Conservation (phyloP, 352 stramenopile genomes). For the Achlya hypogyna region DNA sequence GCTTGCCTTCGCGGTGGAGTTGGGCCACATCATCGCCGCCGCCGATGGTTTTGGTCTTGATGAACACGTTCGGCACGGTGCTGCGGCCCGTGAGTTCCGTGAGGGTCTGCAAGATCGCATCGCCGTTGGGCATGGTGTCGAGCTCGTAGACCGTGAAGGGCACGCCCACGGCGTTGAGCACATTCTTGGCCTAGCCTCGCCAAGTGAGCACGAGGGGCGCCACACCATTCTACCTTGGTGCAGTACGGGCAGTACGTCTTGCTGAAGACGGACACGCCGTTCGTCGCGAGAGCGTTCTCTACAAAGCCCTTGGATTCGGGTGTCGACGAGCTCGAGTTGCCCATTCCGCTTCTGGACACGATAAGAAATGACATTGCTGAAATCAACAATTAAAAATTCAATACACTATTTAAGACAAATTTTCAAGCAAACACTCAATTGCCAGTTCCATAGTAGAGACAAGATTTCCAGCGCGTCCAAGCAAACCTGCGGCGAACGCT, state of each 20-base stretch:
- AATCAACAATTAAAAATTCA: neutral
- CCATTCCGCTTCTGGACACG: neutral
- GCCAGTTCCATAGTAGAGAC: too few relatives aligned
- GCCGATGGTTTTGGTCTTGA: slow-evolving; percentile 89
- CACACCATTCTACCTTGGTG: slow-evolving; percentile 30
- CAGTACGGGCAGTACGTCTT: slow-evolving; percentile 95
- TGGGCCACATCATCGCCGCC: slow-evolving; percentile 90
- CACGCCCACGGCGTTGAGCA: slow-evolving; percentile 51
- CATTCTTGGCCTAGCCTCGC: slow-evolving; percentile 65
- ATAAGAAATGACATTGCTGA: too few relatives aligned
- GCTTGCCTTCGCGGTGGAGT: slow-evolving; percentile 73
- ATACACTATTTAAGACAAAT: neutral
- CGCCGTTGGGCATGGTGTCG: slow-evolving; percentile 57
- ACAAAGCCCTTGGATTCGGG: slow-evolving; percentile 33
- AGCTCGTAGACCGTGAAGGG: slow-evolving; percentile 58
- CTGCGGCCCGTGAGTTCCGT: slow-evolving; percentile 81
- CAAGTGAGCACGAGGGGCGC: neutral
- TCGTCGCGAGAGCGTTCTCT: slow-evolving; percentile 34
- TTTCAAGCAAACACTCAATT: too few relatives aligned
- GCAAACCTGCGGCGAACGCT: too few relatives aligned
- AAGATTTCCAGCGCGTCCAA: too few relatives aligned
- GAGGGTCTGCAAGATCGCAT: slow-evolving; percentile 83
- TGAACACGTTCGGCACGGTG: slow-evolving; percentile 96
- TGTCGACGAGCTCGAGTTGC: slow-evolving; percentile 2
- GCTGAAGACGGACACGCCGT: slow-evolving; percentile 77